Evolutionary conservation across 495 filamentous ascomycete species (phyloP).

Genomic region (Penicillium cinerascens): DNA sequence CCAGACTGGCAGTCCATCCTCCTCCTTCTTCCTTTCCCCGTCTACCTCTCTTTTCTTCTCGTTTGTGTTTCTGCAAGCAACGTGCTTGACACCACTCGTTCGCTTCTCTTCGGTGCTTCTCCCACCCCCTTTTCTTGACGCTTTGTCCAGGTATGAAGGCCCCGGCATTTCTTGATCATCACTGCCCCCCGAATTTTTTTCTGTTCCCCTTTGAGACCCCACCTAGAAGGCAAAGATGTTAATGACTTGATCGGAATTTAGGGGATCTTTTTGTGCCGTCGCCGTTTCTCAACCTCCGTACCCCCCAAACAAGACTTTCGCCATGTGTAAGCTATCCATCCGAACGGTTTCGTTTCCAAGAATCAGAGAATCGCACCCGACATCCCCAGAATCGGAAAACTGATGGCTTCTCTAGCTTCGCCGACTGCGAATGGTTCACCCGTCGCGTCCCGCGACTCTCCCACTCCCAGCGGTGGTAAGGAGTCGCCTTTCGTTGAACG

Average conservation of each 20-base stretch:
- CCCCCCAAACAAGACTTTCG: constrained; percentile 21
- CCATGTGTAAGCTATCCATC: constrained; percentile 42
- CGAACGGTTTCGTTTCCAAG: constrained; percentile 5
- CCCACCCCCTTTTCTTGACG: constrained; percentile 12
- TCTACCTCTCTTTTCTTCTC: constrained; percentile 20
- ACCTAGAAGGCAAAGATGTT: not conserved
- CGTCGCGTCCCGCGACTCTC: constrained; percentile 31
- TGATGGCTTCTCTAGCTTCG: constrained; percentile 39
- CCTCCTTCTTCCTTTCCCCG: constrained; percentile 8
- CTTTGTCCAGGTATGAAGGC: constrained; percentile 20
- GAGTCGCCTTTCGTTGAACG: constrained; percentile 57
- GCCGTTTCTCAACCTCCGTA: not conserved
- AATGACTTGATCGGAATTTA: constrained; percentile 10
- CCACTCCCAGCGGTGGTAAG: constrained; percentile 49
- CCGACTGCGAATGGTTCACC: constrained; percentile 40
- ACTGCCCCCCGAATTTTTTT: constrained; percentile 7
- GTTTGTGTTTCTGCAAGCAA: constrained; percentile 19
- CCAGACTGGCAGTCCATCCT: constrained; percentile 26
- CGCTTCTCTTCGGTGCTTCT: constrained; percentile 6
- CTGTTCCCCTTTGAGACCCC: constrained; percentile 2
- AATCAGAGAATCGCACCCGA: not conserved
- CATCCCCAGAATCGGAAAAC: constrained; percentile 14
- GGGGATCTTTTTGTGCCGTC: constrained; percentile 28
- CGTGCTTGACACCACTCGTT: constrained; percentile 10
- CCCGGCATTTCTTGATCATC: constrained; percentile 12